Evolutionary conservation across 148 eudicot genomes (phyloP), one percentile per base, ranked within the genome.

Genomic region (Diospyros kaki): DNA sequence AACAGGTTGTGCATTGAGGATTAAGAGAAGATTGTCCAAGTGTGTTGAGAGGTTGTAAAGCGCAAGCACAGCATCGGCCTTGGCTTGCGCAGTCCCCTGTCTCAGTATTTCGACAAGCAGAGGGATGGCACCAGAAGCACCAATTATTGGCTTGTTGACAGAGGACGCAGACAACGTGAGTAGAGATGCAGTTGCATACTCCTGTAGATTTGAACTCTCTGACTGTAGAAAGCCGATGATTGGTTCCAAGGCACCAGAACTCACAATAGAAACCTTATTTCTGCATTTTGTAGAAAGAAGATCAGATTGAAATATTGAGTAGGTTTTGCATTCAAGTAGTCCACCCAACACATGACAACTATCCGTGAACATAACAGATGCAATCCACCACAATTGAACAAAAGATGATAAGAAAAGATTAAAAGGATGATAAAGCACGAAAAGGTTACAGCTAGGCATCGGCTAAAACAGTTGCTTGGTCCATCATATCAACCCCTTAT

Each of bases 131-230:
- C 98, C 97, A 1, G 90, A 89, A 68, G 88, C 76, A 39, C 87
- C 82, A 11, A 96, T 93, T 52, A 83, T 81, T 64, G 93, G 89
- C 83, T 93, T 96, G 80, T 90, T 96, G 73, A 74, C 64, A 5
- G 94, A 81, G 18, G 97, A 89, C 58, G 99, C 99, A 13, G 99
- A 96, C 6, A 96, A 86, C 6, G 99, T 96, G 82, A 93, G 86
- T 60, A 96, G 72, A 14, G 98, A 70, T 13, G 94, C 98, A 45
- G 94, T 87, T 14, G 99, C 97, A 44, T 93, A 84, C 73, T 96
- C 99, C 72, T 88, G 96, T 70, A 96, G 88, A 71, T 55, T 80
- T 28, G 72, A 18, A 78, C 80, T 84, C 1, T 80, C 85, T 1
- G 90, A 85, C 58, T 80, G 88, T 17, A 89, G 88, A 77, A 93